These are phyloP conservation scores for Chlorella sp. DNA, from an alignment of 139 green algal genomes.

Conservation along the genomic window DNA sequence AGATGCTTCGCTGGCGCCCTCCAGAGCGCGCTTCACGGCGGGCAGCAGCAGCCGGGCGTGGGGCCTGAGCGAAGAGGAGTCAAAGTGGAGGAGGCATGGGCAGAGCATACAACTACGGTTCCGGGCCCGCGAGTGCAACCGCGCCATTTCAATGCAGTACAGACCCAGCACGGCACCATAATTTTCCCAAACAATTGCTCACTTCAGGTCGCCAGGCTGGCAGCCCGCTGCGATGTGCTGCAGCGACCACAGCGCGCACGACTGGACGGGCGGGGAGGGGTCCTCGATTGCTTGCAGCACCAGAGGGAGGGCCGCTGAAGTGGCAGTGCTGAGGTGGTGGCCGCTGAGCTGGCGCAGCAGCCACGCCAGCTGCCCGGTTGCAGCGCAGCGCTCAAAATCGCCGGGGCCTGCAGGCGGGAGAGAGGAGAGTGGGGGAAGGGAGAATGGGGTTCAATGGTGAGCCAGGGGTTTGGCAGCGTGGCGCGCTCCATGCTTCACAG, in stretches of 20 bases:
- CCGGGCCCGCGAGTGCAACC: too few species aligned
- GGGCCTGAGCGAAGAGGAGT: too few species aligned
- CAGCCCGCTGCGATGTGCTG: neutral
- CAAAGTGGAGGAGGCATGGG: too few species aligned
- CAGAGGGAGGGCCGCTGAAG: neutral
- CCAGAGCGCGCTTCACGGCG: neutral
- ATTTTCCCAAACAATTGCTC: neutral
- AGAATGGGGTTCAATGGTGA: too few species aligned
- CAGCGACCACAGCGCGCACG: slow-evolving; percentile 23
- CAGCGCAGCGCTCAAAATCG: slow-evolving; percentile 19
- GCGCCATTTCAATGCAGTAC: too few species aligned
- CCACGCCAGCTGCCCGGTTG: slow-evolving; percentile 22
- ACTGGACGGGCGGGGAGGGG: slow-evolving; percentile 6
- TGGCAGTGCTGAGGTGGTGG: neutral
- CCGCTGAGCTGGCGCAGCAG: slow-evolving; percentile 22
- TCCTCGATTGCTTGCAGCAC: neutral
- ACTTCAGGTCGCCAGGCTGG: neutral
- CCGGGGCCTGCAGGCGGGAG: neutral
- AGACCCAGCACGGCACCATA: too few species aligned
- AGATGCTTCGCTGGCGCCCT: neutral
- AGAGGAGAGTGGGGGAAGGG: neutral
- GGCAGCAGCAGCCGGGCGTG: neutral
- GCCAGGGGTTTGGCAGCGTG: neutral
- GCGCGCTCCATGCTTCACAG: too few species aligned
- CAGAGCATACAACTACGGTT: too few species aligned